phyloP scores from a whole-genome alignment of 306 rosid species.

The Quercus berberidifolia region DNA sequence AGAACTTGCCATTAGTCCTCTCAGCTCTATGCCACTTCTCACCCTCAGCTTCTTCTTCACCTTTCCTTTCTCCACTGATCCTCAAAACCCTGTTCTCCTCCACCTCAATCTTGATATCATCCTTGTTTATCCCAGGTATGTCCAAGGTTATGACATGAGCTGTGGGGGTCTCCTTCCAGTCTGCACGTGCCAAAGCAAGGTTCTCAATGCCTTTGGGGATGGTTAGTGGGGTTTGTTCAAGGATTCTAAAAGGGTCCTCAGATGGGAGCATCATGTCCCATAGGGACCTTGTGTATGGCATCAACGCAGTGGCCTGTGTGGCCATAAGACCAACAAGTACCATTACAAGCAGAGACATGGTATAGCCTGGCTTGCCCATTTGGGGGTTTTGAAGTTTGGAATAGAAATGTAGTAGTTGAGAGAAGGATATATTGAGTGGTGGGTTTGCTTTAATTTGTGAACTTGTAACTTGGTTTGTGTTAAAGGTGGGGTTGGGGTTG shows the following conservation, averaged over 20 bases:
- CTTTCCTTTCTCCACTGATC: conserved; percentile 40
- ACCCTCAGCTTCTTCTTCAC: conserved; percentile 11
- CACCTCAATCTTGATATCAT: conserved; percentile 34
- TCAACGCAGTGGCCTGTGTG: conserved; percentile 16
- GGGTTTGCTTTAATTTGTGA: not conserved
- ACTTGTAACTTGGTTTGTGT: not conserved
- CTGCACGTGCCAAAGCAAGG: conserved; percentile 40
- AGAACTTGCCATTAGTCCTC: conserved; percentile 35
- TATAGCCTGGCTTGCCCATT: not conserved
- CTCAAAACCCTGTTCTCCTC: conserved; percentile 44
- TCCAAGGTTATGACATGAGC: conserved; percentile 34
- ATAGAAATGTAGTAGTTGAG: not conserved
- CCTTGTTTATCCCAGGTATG: conserved; percentile 39
- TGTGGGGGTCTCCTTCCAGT: conserved; percentile 37
- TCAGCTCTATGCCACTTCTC: conserved; percentile 44
- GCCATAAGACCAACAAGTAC: not conserved
- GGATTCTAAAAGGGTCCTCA: conserved; percentile 47
- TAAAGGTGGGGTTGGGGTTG: not conserved
- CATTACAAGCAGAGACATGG: not conserved
- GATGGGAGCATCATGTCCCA: conserved; percentile 35
- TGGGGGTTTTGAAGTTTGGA: not conserved
- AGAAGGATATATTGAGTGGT: not conserved
- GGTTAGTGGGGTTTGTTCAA: conserved; percentile 32
- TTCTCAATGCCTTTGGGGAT: conserved; percentile 18
- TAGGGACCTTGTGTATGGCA: conserved; percentile 28